A percentile compares a stretch with the other conserved stretches of the same genome.
Conservation (phyloP, 768 basidiomycete species). For the Podaxis pistillaris region DNA sequence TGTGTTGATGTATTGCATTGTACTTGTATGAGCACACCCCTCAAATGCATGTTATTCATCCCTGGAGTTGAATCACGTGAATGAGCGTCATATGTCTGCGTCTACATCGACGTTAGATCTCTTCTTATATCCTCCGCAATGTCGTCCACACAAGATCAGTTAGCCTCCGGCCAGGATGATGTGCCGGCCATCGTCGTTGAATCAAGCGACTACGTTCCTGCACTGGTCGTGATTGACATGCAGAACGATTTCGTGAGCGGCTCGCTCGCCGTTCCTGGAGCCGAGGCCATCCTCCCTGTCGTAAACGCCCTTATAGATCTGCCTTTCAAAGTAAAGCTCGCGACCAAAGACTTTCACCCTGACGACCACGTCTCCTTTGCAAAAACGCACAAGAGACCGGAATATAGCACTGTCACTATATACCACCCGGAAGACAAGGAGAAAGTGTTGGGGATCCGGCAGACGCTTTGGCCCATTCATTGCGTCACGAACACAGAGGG, state of each 20-base stretch:
- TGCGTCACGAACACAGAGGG: constrained; percentile 64
- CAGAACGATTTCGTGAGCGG: constrained; percentile 85
- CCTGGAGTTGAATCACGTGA: not conserved
- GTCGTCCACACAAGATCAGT: not conserved
- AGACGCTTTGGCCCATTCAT: constrained; percentile 81
- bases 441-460: constrained; percentile 34
- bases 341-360: constrained; percentile 61
- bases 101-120: not conserved
- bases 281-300: constrained; percentile 50
- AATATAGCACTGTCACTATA: constrained; percentile 41
- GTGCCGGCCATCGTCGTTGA: constrained; percentile 6
- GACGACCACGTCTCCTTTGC: constrained; percentile 69
- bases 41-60: not conserved
- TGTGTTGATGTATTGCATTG: not conserved
- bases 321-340: constrained; percentile 51
- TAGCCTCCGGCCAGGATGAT: not conserved
- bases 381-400: constrained; percentile 37
- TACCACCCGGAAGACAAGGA: constrained; percentile 37
- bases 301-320: constrained; percentile 58
- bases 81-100: not conserved
- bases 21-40: not conserved
- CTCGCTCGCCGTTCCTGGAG: constrained; percentile 67
- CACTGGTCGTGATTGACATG: constrained; percentile 73
- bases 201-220: constrained; percentile 37
- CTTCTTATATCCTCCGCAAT: not conserved